phyloP scores from a whole-genome alignment of 306 rosid species.

The Fagus crenata region DNA sequence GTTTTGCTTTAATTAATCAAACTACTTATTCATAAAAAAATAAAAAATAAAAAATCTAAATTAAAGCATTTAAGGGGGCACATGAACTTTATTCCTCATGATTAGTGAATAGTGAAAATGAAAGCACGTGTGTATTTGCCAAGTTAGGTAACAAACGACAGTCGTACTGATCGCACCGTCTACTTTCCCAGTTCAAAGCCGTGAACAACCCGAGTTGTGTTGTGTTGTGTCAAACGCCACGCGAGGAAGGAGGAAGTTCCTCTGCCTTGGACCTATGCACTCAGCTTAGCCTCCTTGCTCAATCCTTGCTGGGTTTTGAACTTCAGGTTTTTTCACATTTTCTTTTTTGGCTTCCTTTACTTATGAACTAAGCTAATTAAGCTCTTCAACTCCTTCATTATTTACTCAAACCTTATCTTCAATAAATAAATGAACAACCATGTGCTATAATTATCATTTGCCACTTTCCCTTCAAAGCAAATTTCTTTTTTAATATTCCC shows the following conservation, averaged over 20 bases:
- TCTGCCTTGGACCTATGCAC: background rate
- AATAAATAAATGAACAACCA: background rate
- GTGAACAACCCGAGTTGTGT: background rate
- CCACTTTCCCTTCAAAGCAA: background rate
- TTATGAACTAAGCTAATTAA: constrained; percentile 22
- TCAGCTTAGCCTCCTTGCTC: background rate
- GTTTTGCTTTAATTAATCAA: too few relatives aligned
- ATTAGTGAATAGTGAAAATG: too few relatives aligned
- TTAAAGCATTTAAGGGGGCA: too few relatives aligned
- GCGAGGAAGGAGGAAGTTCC: background rate
- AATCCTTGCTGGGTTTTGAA: constrained; percentile 26
- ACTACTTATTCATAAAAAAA: too few relatives aligned
- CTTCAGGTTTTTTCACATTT: background rate
- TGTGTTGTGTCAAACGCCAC: too few relatives aligned
- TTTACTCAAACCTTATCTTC: background rate
- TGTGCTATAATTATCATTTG: background rate
- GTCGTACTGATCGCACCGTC: background rate
- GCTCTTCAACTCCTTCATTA: background rate
- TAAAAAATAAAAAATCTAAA: too few relatives aligned
- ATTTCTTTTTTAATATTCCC: background rate
- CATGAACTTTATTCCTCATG: too few relatives aligned
- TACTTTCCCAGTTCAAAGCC: background rate
- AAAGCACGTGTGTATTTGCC: background rate
- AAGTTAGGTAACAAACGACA: background rate
- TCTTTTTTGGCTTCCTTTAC: constrained; percentile 11